Percentiles rank a stretch among this genome's conserved stretches.
Evolutionary conservation across 2,329 filamentous ascomycete genomes (phyloP).

Genomic region (Colletotrichum cordylinicola): DNA sequence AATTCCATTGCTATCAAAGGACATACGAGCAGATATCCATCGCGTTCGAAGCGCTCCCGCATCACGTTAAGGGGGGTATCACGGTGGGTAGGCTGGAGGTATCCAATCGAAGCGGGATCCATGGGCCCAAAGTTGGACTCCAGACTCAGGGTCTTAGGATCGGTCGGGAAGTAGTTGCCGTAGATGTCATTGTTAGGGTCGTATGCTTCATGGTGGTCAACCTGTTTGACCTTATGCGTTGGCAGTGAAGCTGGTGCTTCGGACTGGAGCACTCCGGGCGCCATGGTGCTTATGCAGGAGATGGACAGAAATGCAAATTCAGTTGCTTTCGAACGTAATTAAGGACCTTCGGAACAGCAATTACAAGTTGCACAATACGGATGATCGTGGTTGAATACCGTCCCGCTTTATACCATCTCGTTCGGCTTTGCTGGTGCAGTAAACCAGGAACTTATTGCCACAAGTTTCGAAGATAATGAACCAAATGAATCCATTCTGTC

Average conservation of each 20-base stretch:
- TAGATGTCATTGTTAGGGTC: background rate
- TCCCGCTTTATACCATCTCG: background rate
- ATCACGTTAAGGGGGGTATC: constrained; percentile 6
- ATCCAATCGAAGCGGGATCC: background rate
- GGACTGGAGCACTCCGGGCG: background rate
- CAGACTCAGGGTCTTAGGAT: background rate
- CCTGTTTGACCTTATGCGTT: background rate
- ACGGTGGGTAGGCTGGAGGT: background rate
- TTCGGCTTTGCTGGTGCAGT: background rate
- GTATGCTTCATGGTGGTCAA: background rate
- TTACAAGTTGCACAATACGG: background rate
- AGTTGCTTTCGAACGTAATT: background rate
- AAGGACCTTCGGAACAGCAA: background rate
- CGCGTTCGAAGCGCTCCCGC: constrained; percentile 7
- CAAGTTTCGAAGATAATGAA: background rate
- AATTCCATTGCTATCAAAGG: background rate
- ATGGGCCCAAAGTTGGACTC: background rate
- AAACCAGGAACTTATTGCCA: background rate
- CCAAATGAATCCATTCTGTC: background rate
- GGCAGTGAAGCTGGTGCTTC: background rate
- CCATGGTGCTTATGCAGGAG: background rate
- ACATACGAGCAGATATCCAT: constrained; percentile 12
- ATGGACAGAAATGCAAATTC: background rate
- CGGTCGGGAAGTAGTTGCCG: background rate
- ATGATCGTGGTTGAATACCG: background rate